A percentile compares a stretch with the other conserved stretches of the same genome.
Conservation (phyloP, 306 rosid genomes). For the Pyrus pyrifolia region DNA sequence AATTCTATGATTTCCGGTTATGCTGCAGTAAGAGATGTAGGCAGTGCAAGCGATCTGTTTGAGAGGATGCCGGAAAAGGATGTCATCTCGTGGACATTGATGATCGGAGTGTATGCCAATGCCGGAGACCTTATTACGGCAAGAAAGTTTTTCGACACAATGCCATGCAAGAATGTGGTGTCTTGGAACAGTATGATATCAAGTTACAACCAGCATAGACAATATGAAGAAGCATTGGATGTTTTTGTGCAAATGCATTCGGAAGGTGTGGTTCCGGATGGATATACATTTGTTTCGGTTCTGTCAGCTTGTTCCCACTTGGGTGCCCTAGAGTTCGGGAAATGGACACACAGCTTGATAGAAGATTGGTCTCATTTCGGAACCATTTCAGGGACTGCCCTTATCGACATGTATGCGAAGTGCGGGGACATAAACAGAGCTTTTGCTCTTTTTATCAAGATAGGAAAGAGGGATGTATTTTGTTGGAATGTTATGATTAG, state of each 20-base stretch:
- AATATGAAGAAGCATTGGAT: slow-evolving; percentile 15
- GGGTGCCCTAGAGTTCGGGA: slow-evolving; percentile 15
- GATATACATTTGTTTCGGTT: slow-evolving; percentile 23
- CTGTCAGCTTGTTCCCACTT: slow-evolving; percentile 24
- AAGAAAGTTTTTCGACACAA: slow-evolving; percentile 13
- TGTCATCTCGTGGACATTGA: slow-evolving; percentile 25
- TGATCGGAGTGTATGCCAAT: slow-evolving; percentile 18
- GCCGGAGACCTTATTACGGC: slow-evolving; percentile 18
- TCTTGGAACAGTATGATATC: slow-evolving; percentile 29
- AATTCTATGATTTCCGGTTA: slow-evolving; percentile 23
- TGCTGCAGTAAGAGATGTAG: not conserved
- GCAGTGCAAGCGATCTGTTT: slow-evolving; percentile 20
- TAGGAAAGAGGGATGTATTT: slow-evolving; percentile 21
- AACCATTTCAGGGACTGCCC: slow-evolving; percentile 20
- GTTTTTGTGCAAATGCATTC: slow-evolving; percentile 18
- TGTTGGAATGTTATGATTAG: slow-evolving; percentile 27
- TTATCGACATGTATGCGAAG: slow-evolving; percentile 23
- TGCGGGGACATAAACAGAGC: slow-evolving; percentile 27
- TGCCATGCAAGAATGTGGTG: slow-evolving; percentile 26
- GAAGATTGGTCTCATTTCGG: slow-evolving; percentile 23
- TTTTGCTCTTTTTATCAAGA: slow-evolving; percentile 9
- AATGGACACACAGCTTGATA: slow-evolving; percentile 12
- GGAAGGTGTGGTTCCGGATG: slow-evolving; percentile 15
- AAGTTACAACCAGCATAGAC: slow-evolving; percentile 13
- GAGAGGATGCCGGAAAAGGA: slow-evolving; percentile 15